Evolutionary conservation across 495 filamentous ascomycete species (phyloP).

Genomic region (Hyaloscypha hepaticicola): DNA sequence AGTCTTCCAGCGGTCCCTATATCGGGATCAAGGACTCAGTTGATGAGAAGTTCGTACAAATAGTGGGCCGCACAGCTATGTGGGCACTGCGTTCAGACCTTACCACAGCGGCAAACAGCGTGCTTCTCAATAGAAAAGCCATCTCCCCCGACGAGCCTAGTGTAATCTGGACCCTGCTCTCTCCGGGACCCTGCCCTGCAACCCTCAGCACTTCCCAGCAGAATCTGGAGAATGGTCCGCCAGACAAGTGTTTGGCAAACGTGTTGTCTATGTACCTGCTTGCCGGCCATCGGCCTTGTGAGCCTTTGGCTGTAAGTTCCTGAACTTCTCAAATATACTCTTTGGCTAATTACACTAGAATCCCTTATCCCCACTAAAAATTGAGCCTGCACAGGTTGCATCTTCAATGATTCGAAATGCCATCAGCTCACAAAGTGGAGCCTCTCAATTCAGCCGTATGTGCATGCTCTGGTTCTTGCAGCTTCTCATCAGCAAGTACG

Average conservation of each 20-base stretch:
- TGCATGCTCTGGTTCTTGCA: conserved; percentile 26
- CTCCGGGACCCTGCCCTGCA: not conserved
- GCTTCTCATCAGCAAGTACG: conserved; percentile 28
- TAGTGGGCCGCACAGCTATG: conserved; percentile 10
- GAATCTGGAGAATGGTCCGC: not conserved
- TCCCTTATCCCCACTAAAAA: not conserved
- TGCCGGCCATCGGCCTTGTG: conserved; percentile 17
- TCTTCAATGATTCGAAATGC: conserved; percentile 18
- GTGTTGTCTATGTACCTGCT: conserved; percentile 24
- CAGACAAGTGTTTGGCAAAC: conserved; percentile 18
- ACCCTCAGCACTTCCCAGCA: conserved; percentile 1
- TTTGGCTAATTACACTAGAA: conserved; percentile 4
- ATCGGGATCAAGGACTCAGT: not conserved
- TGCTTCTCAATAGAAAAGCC: not conserved
- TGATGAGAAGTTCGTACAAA: conserved; percentile 4
- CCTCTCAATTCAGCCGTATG: conserved; percentile 1
- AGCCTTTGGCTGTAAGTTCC: not conserved
- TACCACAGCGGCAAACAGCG: not conserved
- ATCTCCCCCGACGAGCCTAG: not conserved
- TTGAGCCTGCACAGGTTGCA: conserved; percentile 13
- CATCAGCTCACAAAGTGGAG: conserved; percentile 4
- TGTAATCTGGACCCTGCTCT: conserved; percentile 15
- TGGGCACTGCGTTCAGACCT: conserved; percentile 6
- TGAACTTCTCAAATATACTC: not conserved
- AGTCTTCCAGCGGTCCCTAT: not conserved